A percentile compares a stretch with the other conserved stretches of the same genome.
These are phyloP conservation scores for Tolypocladium amazonense DNA, from an alignment of 2,329 filamentous ascomycete species.

Conservation along the genomic window DNA sequence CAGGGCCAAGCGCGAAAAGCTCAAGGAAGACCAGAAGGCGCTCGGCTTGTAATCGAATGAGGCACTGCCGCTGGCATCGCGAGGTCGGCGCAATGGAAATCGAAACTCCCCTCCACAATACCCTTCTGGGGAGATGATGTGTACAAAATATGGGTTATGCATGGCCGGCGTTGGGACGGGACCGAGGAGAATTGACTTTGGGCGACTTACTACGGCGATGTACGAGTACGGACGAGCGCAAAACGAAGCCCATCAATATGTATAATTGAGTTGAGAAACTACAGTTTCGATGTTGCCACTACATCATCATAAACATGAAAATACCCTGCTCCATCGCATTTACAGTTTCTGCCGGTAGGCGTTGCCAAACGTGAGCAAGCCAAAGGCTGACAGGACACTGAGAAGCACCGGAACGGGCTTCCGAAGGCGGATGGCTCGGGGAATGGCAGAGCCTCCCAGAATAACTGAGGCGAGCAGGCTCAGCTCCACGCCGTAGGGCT, in stretches of 20 bases:
- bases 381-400: conserved; percentile 69
- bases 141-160: conserved; percentile 6
- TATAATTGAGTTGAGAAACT: not conserved
- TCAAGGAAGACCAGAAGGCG: conserved; percentile 60
- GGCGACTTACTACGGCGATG: not conserved
- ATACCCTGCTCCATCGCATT: not conserved
- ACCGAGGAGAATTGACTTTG: not conserved
- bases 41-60: conserved; percentile 21
- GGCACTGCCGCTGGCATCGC: not conserved
- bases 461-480: conserved; percentile 82
- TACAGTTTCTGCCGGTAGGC: conserved; percentile 42
- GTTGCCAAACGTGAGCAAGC: conserved; percentile 68
- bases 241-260: not conserved
- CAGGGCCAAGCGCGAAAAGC: conserved; percentile 58
- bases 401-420: conserved; percentile 80
- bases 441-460: conserved; percentile 74
- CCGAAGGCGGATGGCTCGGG: conserved; percentile 68
- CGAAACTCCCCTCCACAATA: not conserved
- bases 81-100: not conserved
- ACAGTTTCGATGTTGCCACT: not conserved
- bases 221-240: not conserved
- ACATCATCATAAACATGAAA: not conserved
- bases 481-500: conserved; percentile 77
- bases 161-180: conserved; percentile 7
- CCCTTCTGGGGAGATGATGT: not conserved